phyloP scores from a whole-genome alignment of 345 rosid species.

The Eucalyptus guilfoylei region DNA sequence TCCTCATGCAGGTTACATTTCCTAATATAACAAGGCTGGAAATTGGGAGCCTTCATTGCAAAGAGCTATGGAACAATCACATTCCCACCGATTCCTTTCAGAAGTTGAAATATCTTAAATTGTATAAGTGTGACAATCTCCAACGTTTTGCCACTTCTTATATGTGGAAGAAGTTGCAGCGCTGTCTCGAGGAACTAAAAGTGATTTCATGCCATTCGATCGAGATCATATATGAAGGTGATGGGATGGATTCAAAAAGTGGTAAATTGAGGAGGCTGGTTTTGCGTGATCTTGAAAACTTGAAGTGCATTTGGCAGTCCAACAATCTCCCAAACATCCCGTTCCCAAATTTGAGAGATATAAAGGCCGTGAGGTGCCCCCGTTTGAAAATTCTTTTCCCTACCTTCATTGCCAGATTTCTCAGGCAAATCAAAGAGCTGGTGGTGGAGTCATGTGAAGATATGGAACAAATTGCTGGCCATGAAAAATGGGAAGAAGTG shows the following conservation, averaged over 20 bases:
- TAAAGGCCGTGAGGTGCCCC: accelerated
- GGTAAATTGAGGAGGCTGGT: accelerated
- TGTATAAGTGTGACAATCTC: accelerated
- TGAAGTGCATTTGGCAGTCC: too few relatives aligned
- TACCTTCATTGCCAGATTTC: too few relatives aligned
- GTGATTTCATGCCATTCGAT: neutral
- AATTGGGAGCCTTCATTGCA: accelerated
- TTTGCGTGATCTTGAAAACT: too few relatives aligned
- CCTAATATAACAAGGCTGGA: accelerated
- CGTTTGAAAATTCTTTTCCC: too few relatives aligned
- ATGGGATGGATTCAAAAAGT: accelerated
- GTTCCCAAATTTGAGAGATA: too few relatives aligned
- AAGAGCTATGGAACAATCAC: too few relatives aligned
- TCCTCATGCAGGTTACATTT: neutral
- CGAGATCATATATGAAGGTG: too few relatives aligned
- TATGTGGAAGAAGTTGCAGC: neutral
- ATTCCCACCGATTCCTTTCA: too few relatives aligned
- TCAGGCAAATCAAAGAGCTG: accelerated
- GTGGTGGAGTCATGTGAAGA: accelerated
- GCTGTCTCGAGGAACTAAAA: accelerated
- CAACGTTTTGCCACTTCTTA: neutral
- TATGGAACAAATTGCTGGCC: neutral
- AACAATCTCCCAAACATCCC: too few relatives aligned
- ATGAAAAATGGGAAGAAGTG: accelerated
- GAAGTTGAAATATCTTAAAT: accelerated